Evolutionary conservation across 2,329 filamentous ascomycete genomes (phyloP), one percentile per base, ranked within the genome.

Genomic region (Hirsutella thompsonii): DNA sequence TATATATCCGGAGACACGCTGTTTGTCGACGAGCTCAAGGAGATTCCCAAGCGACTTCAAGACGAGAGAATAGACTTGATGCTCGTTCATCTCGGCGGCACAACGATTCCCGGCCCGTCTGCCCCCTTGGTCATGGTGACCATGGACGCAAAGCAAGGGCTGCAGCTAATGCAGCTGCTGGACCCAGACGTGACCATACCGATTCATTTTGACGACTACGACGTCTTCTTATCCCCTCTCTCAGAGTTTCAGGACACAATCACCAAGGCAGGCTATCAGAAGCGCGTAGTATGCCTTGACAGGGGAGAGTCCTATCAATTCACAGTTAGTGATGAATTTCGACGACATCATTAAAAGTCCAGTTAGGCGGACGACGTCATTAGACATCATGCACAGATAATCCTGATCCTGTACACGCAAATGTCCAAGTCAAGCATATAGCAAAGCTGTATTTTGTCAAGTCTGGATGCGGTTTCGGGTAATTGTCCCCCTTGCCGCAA

Each of bases 61-160:
- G 64, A 64, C 3, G 60, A 72, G 38, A 65, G 66, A 28, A 73
- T 83, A 42, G 76, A 83, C 50, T 57, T 82, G 40, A 82, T 83
- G 78, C 64, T 83, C 11, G 64, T 78, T 1, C 79, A 83, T 46
- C 58, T 83, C 0, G 78, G 78, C 18, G 78, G 77, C 2, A 82
- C 77, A 0, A 81, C 75, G 4, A 74, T 83, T 23, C 79, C 78
- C 0, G 66, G 69, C 1, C 74, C 76, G 0, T 63, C 66, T 5
- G 49, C 76, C 54, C 74, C 75, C 6, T 36, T 81, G 44, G 44
- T 81, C 20, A 81, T 81, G 77, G 73, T 81, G 2, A 82, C 77
- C 0, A 83, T 83, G 77, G 77, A 82, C 54, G 77, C 70, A 19
- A 64, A 69, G 51, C 73, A 81, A 55, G 77, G 77, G 0, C 48